These are phyloP conservation scores for Phytophthora agathidicida DNA, from an alignment of 352 stramenopile genomes.

Conservation along the genomic window DNA sequence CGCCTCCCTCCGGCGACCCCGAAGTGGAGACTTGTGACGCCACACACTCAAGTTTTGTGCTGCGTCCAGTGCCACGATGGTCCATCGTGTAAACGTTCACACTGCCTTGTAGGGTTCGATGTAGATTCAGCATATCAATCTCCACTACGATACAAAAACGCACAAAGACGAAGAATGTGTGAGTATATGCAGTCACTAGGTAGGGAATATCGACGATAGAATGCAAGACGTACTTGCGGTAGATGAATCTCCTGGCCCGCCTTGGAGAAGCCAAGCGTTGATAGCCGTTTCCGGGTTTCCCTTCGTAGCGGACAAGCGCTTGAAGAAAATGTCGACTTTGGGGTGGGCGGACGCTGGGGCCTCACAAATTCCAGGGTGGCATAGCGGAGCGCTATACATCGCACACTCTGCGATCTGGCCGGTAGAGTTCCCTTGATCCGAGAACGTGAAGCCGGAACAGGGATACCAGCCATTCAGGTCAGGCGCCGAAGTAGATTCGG, in stretches of 20 bases:
- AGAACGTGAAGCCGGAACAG: constrained; percentile 23
- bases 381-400: constrained; percentile 41
- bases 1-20: constrained; percentile 22
- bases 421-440: constrained; percentile 2
- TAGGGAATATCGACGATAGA: background rate
- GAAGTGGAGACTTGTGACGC: constrained; percentile 30
- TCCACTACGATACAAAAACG: constrained; percentile 36
- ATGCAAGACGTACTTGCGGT: constrained; percentile 43
- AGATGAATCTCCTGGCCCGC: constrained; percentile 38
- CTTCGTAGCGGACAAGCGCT: constrained; percentile 4
- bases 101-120: constrained; percentile 25
- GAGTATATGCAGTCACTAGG: background rate
- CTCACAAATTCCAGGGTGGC: constrained; percentile 39
- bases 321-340: constrained; percentile 21
- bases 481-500: background rate
- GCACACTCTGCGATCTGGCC: constrained; percentile 35
- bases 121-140: constrained; percentile 38
- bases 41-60: constrained; percentile 35
- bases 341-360: constrained; percentile 4
- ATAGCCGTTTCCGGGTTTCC: constrained; percentile 1
- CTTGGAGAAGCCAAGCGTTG: constrained; percentile 52
- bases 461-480: constrained; percentile 36
- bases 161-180: background rate
- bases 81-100: constrained; percentile 60
- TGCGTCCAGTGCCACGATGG: constrained; percentile 48